Conservation (phyloP, 2,329 filamentous ascomycete genomes). For the Lasiodiplodia sp. region DNA sequence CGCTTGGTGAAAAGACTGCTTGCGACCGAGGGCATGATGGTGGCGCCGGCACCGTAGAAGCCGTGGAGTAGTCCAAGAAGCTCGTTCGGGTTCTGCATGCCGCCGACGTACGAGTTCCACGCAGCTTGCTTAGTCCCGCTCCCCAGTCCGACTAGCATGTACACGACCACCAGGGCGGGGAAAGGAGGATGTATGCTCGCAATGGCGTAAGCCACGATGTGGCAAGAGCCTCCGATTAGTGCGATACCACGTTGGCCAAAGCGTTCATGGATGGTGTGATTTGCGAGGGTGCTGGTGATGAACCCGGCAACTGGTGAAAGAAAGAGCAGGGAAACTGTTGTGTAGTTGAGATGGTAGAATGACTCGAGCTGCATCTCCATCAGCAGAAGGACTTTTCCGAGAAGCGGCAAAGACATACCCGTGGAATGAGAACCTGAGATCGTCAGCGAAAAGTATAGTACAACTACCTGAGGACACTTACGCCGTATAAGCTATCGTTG, state of each 20-base stretch:
- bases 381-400: background rate
- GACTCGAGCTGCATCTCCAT: slow-evolving; percentile 59
- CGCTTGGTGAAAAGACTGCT: slow-evolving; percentile 74
- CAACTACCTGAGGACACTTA: slow-evolving; percentile 44
- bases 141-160: slow-evolving; percentile 72
- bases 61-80: slow-evolving; percentile 76
- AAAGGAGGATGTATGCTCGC: slow-evolving; percentile 74
- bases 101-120: slow-evolving; percentile 70
- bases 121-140: slow-evolving; percentile 72
- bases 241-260: slow-evolving; percentile 77
- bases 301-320: slow-evolving; percentile 68
- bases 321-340: slow-evolving; percentile 71
- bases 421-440: slow-evolving; percentile 56
- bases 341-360: slow-evolving; percentile 69
- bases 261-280: slow-evolving; percentile 47
- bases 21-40: slow-evolving; percentile 72
- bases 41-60: slow-evolving; percentile 75
- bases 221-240: slow-evolving; percentile 67
- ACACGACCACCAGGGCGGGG: slow-evolving; percentile 69
- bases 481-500: slow-evolving; percentile 72
- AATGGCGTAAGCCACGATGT: slow-evolving; percentile 68
- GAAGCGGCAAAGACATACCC: slow-evolving; percentile 42
- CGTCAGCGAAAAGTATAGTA: background rate
- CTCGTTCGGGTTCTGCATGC: slow-evolving; percentile 76
- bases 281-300: slow-evolving; percentile 49